Conservation (phyloP, 2,329 filamentous ascomycete species). For the Myriosclerotinia duriaeana region DNA sequence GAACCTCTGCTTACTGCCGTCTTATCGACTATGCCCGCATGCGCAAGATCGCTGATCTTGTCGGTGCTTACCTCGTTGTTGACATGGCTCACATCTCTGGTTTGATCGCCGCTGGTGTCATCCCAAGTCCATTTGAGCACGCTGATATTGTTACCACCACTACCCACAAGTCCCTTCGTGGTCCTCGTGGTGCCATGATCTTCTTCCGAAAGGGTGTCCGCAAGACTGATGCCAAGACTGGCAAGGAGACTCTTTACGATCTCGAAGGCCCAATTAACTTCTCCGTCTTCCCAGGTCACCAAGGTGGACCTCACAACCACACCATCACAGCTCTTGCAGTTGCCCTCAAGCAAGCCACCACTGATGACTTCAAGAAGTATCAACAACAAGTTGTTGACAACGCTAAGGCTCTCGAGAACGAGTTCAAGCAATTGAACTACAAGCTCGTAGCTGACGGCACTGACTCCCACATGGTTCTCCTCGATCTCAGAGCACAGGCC, state of each 20-base stretch:
- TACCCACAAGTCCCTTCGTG: constrained; percentile 94
- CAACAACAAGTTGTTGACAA: constrained; percentile 65
- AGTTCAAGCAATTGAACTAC: constrained; percentile 84
- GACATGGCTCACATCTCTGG: constrained; percentile 99
- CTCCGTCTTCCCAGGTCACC: constrained; percentile 96
- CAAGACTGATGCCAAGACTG: constrained; percentile 76
- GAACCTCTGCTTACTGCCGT: constrained; percentile 97
- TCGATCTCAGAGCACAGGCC: constrained; percentile 84
- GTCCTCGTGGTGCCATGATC: constrained; percentile 94
- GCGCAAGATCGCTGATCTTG: constrained; percentile 90
- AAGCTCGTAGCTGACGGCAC: constrained; percentile 93
- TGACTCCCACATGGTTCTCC: constrained; percentile 93
- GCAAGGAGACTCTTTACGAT: constrained; percentile 75
- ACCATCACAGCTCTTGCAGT: constrained; percentile 95
- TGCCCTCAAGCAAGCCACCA: constrained; percentile 87
- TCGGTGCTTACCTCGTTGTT: constrained; percentile 91
- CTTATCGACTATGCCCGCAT: constrained; percentile 96
- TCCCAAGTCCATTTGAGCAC: constrained; percentile 86
- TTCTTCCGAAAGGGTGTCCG: constrained; percentile 95
- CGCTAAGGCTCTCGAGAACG: constrained; percentile 83
- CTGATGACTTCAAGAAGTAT: constrained; percentile 88
- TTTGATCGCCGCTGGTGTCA: constrained; percentile 87
- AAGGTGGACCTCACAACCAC: constrained; percentile 98
- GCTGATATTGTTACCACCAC: constrained; percentile 97
- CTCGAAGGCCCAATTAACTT: constrained; percentile 92